Conservation (phyloP, 495 filamentous ascomycete species). For the Venustampulla echinocandica region DNA sequence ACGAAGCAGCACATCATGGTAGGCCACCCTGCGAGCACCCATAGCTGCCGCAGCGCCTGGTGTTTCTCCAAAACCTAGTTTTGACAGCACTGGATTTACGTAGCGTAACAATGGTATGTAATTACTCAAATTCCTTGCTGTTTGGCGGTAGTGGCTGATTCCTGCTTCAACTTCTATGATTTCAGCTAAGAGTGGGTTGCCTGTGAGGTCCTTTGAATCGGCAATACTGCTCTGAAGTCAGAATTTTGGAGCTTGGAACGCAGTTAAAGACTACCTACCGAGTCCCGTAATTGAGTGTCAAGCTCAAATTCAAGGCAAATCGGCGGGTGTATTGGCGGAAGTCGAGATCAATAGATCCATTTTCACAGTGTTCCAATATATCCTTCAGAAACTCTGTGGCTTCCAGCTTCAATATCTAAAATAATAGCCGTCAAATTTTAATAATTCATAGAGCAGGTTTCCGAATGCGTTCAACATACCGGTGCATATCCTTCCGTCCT, state of each 20-base stretch:
- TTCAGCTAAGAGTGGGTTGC: constrained; percentile 40
- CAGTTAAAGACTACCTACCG: constrained; percentile 44
- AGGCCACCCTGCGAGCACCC: not conserved
- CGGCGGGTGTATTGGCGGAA: constrained; percentile 52
- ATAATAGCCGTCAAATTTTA: not conserved
- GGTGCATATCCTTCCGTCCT: constrained; percentile 47
- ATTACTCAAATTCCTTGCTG: constrained; percentile 53
- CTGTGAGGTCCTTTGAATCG: not conserved
- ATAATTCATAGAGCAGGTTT: not conserved
- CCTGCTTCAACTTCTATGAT: constrained; percentile 53
- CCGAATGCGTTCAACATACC: constrained; percentile 45
- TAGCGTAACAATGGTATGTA: constrained; percentile 48
- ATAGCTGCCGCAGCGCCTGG: not conserved
- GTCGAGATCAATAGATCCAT: constrained; percentile 42
- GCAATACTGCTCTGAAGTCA: not conserved
- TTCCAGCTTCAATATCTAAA: constrained; percentile 25
- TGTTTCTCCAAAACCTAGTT: not conserved
- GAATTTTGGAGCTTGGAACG: constrained; percentile 17
- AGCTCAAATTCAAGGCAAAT: constrained; percentile 43
- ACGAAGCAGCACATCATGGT: not conserved
- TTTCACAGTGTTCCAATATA: constrained; percentile 41
- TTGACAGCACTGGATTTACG: not conserved
- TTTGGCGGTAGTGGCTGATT: constrained; percentile 48
- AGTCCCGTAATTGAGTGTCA: constrained; percentile 56
- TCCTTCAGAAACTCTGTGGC: constrained; percentile 51